A percentile compares a stretch with the other conserved stretches of the same genome.
Evolutionary conservation across 768 basidiomycete genomes (phyloP).

Genomic region (Russula abietina): DNA sequence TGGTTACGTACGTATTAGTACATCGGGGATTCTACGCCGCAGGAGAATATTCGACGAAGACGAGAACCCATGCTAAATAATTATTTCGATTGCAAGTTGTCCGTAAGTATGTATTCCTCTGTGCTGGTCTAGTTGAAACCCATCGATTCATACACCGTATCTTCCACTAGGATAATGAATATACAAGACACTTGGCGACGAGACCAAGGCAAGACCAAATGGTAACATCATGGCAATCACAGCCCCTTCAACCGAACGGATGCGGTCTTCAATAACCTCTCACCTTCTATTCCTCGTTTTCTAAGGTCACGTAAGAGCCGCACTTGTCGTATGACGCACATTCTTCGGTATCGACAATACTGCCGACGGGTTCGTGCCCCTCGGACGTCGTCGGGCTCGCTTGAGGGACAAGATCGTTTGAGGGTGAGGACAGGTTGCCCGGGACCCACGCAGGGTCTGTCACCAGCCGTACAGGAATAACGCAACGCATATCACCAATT

Average conservation of each 20-base stretch:
- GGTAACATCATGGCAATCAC: not conserved
- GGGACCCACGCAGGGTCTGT: conserved; percentile 49
- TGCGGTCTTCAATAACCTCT: not conserved
- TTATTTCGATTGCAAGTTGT: too few relatives aligned
- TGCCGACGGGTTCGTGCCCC: not conserved
- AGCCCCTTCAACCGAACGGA: not conserved
- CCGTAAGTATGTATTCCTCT: not conserved
- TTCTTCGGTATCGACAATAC: not conserved
- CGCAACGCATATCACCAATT: conserved; percentile 54
- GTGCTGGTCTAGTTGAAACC: not conserved
- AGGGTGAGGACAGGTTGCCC: conserved; percentile 26
- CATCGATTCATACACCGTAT: not conserved
- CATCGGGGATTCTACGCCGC: not conserved
- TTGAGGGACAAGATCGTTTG: conserved; percentile 25
- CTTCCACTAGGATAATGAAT: not conserved
- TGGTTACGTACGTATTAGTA: not conserved
- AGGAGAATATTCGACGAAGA: not conserved
- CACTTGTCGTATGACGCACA: not conserved
- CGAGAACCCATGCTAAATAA: not conserved
- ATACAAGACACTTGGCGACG: not conserved
- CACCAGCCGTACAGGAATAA: conserved; percentile 57
- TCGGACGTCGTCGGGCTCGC: conserved; percentile 16
- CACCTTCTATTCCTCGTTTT: not conserved
- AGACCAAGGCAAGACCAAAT: not conserved
- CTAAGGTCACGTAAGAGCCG: not conserved